Base-by-base conservation (phyloP, 352 stramenopile genomes). In the Pythium utonaiense region DNA sequence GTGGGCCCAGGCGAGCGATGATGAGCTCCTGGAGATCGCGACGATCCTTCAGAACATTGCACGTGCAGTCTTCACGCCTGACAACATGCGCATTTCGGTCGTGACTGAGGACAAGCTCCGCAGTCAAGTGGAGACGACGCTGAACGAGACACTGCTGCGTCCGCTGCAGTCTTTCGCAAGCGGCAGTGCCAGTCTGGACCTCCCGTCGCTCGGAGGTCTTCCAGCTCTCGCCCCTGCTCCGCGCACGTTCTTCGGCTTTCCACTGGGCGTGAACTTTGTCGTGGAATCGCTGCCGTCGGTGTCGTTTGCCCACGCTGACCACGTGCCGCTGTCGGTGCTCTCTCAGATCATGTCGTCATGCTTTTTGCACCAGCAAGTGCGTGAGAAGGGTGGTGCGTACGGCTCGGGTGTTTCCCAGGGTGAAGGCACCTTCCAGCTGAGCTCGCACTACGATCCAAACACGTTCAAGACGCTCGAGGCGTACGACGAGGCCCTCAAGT, bases 401-500 rank as follows among this genome's bases (percentile, higher is more conserved):
- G 85, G 85, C 52, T 85, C 76, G 40, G 74, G 73, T 12, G 83
- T 88, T 27, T 77, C 76, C 12, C 79, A 91, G 62, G 81, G 77
- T 31, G 85, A 94, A 66, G 85, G 85, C 14, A 75, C 79, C n/a
- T 88, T 94, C 60, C 75, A 79, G 30, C 74, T 94, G 64, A 89
- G 74, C 64, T 94, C 85, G 41, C 82, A 93, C 68, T 94, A 91
- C 67, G 85, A 94, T 51, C 85, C 85, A 9, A 90, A 94, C 74
- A 93, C 83, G 52, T 77, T 75, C 53, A 73, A 83, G 69, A 94
- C 85, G 52, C 73, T 94, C 17, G 72, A 87, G 5, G 83, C 80
- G 12, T 94, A 91, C 67, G 70, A 78, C 2, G 69, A 80, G 28
- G 79, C 83, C 17, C 67, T 76, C 36, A 27, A 52, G 19, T 94